Base-by-base conservation (phyloP, 106 monocot genomes). In the Agapanthus africanus region DNA sequence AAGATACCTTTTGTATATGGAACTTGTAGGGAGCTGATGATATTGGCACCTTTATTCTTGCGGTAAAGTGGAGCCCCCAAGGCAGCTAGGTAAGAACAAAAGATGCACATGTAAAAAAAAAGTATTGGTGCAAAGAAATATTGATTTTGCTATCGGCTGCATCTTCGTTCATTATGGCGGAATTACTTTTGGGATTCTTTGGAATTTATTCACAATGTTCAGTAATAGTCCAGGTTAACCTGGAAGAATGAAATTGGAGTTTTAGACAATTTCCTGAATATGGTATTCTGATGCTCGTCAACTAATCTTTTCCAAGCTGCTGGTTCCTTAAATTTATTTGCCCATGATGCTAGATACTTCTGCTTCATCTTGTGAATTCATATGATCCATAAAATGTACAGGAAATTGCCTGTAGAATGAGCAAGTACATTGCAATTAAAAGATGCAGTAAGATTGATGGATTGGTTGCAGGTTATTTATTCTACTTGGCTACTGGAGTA, bases 1-100 rank as follows among this genome's bases (percentile, higher is more conserved):
- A 70, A 49, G 23, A 33, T 71, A 40, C 11, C 35, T n/a, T 25
- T 77, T 71, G 41, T 11, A 19, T 56, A 35, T 59, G 68, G 32
- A 56, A 52, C 28, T 15, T 56, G 5, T 25, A 26, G 18, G n/a
- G 22, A n/a, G 22, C 23, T 52, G 39, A 46, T 42, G 15, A 41
- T 41, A 49, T 21, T 9, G 11, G 19, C 36, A 31, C 33, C 22
- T 35, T 5, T 27, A 41, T 66, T 37, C 40, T 13, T 46, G 33
- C 36, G 68, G 49, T 68, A 39, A 37, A 25, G 25, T 38, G 6
- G 54, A 70, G 52, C 37, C 6, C 54, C 11, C 22, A 54, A 70
- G 70, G 14, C 56, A 56, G 56, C 54, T 14, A 70, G 23, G 23
- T 15, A 32, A 54, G 25, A 16, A 15, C 19, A 4, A n/a, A 18